phyloP scores from a whole-genome alignment of 805 yeast species.

The Candida taoyuanica region DNA sequence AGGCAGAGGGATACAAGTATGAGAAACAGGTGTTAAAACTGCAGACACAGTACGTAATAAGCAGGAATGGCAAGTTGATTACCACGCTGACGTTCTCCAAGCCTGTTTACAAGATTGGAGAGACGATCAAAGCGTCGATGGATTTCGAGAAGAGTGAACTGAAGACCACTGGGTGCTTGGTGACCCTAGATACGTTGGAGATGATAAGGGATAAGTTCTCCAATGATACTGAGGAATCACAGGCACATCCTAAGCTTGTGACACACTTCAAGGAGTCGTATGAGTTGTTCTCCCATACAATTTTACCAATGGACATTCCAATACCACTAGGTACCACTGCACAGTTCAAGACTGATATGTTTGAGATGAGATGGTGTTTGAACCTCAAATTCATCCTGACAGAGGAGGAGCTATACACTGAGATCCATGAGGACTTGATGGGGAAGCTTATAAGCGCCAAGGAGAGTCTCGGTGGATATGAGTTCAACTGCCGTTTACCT shows the following conservation, averaged over 20 bases:
- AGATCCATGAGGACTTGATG: conserved; percentile 32
- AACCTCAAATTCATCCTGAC: conserved; percentile 33
- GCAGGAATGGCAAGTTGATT: conserved; percentile 36
- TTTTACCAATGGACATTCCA: conserved; percentile 29
- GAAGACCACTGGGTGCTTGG: conserved; percentile 36
- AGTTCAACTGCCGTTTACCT: conserved; percentile 42
- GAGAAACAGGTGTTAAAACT: conserved; percentile 23
- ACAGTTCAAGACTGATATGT: conserved; percentile 37
- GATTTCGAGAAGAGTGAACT: conserved; percentile 25
- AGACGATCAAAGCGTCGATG: conserved; percentile 36
- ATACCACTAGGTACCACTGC: conserved; percentile 33
- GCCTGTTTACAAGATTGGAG: conserved; percentile 41
- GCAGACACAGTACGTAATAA: conserved; percentile 36
- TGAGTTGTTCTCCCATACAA: conserved; percentile 26
- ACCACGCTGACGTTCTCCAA: conserved; percentile 37
- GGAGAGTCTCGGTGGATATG: conserved; percentile 34
- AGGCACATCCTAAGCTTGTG: conserved; percentile 12
- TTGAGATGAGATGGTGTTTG: conserved; percentile 36
- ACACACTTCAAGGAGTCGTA: conserved; percentile 30
- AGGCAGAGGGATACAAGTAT: conserved; percentile 14
- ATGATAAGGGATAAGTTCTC: conserved; percentile 30
- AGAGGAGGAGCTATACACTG: conserved; percentile 16
- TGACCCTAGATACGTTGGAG: conserved; percentile 34
- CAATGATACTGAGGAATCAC: conserved; percentile 9
- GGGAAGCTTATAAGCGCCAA: conserved; percentile 33